Conservation (phyloP, 345 rosid species). For the Euphorbia lathyris region DNA sequence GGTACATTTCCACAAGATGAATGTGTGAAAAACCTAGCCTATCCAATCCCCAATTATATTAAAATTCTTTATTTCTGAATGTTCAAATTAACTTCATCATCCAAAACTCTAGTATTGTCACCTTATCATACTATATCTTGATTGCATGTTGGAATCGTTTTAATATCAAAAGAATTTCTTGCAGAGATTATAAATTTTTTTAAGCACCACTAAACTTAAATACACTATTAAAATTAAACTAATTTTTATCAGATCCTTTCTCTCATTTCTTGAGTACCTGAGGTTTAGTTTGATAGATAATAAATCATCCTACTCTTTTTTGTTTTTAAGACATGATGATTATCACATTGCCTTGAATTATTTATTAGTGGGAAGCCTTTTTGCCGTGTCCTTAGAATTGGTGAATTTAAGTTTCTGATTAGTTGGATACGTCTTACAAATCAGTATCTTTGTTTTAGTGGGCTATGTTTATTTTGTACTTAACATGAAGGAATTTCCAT, state of each 20-base stretch:
- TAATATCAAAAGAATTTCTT: neutral
- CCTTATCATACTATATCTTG: neutral
- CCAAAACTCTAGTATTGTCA: too few relatives aligned
- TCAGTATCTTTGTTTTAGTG: too few relatives aligned
- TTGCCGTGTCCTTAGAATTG: neutral
- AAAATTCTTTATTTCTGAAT: neutral
- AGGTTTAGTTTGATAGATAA: neutral
- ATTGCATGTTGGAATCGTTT: neutral
- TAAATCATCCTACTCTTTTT: neutral
- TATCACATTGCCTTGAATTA: neutral
- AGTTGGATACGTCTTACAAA: too few relatives aligned
- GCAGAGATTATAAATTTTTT: neutral
- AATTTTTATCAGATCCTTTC: neutral
- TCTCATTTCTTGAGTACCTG: neutral
- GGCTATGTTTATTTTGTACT: too few relatives aligned
- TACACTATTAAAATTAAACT: neutral
- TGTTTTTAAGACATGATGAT: neutral
- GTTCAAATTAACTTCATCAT: neutral
- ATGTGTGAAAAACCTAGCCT: too few relatives aligned
- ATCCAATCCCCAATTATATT: too few relatives aligned
- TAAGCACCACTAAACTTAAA: neutral
- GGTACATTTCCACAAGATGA: too few relatives aligned
- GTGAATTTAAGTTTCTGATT: too few relatives aligned
- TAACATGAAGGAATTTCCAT: too few relatives aligned
- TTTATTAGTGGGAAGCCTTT: neutral